phyloP scores from a whole-genome alignment of 768 basidiomycete genomes.

The Serendipita sp. region DNA sequence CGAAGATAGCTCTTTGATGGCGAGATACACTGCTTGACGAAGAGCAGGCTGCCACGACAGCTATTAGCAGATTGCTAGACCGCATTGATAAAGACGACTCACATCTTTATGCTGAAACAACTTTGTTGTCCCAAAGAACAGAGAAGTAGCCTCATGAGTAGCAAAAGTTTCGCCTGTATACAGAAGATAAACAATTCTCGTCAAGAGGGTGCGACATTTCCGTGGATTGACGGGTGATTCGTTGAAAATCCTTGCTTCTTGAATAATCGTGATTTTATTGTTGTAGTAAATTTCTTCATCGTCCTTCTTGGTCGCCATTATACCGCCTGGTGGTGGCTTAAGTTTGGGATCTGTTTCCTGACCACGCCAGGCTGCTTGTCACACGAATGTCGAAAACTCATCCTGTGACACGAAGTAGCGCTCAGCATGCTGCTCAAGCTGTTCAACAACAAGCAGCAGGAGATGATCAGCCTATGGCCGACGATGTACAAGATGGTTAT shows the following conservation, averaged over 20 bases:
- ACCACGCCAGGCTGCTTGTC: not conserved
- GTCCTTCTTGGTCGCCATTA: constrained; percentile 82
- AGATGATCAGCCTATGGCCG: constrained; percentile 1
- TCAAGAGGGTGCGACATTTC: constrained; percentile 91
- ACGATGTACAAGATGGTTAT: not conserved
- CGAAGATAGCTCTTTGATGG: constrained; percentile 91
- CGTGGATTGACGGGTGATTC: constrained; percentile 96
- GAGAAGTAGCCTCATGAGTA: constrained; percentile 88
- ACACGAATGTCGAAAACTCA: not conserved
- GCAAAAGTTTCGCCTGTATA: constrained; percentile 92
- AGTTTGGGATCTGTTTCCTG: not conserved
- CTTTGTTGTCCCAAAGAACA: constrained; percentile 99
- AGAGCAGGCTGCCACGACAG: constrained; percentile 53
- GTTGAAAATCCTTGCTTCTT: constrained; percentile 97
- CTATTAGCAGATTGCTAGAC: constrained; percentile 10
- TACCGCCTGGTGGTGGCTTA: constrained; percentile 15
- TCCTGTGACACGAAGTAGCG: not conserved
- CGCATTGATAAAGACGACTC: constrained; percentile 21
- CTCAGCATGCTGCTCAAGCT: not conserved
- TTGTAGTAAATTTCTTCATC: constrained; percentile 85
- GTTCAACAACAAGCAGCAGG: not conserved
- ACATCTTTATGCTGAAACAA: constrained; percentile 99
- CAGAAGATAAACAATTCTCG: constrained; percentile 88
- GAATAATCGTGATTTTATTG: constrained; percentile 96
- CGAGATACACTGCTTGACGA: constrained; percentile 94